Conservation (phyloP, 1,139 yeast genomes). For the Geotrichum fermentans region DNA sequence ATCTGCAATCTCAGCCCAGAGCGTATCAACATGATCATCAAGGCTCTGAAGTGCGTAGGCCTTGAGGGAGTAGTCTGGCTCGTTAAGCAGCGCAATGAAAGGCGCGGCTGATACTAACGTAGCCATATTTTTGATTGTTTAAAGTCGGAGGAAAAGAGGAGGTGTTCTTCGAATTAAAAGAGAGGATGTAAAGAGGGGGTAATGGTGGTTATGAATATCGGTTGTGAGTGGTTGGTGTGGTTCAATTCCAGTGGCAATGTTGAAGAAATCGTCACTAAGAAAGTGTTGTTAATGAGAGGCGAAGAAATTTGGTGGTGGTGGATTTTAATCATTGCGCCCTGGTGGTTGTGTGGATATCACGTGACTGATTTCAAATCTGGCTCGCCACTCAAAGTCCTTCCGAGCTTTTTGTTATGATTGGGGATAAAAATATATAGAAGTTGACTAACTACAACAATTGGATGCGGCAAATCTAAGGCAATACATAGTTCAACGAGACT, state of each 20-base stretch:
- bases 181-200: neutral
- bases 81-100: slow-evolving; percentile 79
- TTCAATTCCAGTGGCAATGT: neutral
- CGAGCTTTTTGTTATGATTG: too few relatives aligned
- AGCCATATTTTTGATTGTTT: neutral
- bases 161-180: neutral
- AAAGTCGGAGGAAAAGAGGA: neutral
- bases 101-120: slow-evolving; percentile 58
- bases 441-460: too few relatives aligned
- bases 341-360: neutral
- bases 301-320: slow-evolving; percentile 1
- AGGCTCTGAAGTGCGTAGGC: slow-evolving; percentile 80
- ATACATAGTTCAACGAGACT: too few relatives aligned
- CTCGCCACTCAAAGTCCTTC: too few relatives aligned
- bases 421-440: too few relatives aligned
- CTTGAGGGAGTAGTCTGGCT: slow-evolving; percentile 71
- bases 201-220: neutral
- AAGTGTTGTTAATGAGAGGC: neutral
- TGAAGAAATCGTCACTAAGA: neutral
- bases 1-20: slow-evolving; percentile 98
- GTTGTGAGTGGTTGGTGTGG: neutral
- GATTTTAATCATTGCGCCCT: neutral
- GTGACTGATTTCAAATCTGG: neutral
- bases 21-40: slow-evolving; percentile 77
- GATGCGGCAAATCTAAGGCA: too few relatives aligned